Base-by-base conservation (phyloP, 1,139 yeast species). In the Pichia sp. region DNA sequence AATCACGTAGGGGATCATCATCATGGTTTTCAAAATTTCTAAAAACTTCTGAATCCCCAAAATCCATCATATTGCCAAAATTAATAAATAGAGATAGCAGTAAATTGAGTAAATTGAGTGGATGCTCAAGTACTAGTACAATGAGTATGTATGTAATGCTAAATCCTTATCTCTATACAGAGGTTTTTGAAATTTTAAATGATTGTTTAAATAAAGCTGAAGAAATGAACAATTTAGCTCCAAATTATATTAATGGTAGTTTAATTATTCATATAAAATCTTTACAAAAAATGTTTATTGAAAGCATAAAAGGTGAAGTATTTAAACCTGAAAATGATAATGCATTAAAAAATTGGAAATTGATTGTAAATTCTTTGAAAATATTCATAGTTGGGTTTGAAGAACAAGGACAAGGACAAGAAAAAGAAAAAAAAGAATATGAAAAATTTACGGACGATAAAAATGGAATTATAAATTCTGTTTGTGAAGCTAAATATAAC, bases 251-350 rank as follows among this genome's bases (percentile, higher is more conserved):
- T 12, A 37, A 29, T 24, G 47, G 44, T 2, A 27, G 41, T 34
- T 27, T 44, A 22, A 37, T 44, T 10, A 33, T 44, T 9, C 43
- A 35, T 28, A 30, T 35, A 12, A 44, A 44, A 27, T n/a, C 30
- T 4, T 16, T 44, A 26, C 37, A 37, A 11, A 44, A 37, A n/a
- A 4, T 40, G 7, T 40, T 30, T 22, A 8, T 24, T 12, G 29
- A 30, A n/a, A 29, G 25, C 26, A 35, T 8, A 26, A 35, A 16
- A n/a, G 29, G 7, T 6, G 16, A 16, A 35, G 24, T 10, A 39
- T 24, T 4, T 20, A 16, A 12, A 37, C 29, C 20, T 8, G 22
- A 12, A n/a, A 37, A n/a, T 16, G 16, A 27, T 3, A 12, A 30
- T 27, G 20, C n/a, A 8, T 27, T 35, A 10, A 34, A 42, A 7